A percentile compares a stretch with the other conserved stretches of the same genome.
phyloP scores from a whole-genome alignment of 2,329 filamentous ascomycete genomes.

The Rachicladosporium sp. region DNA sequence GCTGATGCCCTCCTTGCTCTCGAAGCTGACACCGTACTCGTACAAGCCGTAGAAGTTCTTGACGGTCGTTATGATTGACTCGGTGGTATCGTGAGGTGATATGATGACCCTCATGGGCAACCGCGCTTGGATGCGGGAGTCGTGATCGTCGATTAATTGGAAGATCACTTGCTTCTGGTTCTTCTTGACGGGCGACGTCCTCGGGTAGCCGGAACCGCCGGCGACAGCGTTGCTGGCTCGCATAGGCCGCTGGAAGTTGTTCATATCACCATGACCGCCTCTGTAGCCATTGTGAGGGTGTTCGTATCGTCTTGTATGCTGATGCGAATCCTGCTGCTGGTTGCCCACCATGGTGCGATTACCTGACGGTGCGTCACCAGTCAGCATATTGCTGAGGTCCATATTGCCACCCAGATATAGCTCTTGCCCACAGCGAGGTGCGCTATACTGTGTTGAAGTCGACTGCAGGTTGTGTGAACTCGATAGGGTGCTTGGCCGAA shows the following conservation, averaged over 20 bases:
- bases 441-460: no score
- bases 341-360: no score
- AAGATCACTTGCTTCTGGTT: constrained; percentile 64
- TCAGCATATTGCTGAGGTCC: background rate
- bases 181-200: constrained; percentile 21
- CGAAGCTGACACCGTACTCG: constrained; percentile 82
- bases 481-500: no score
- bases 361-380: no score
- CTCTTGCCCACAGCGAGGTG: no score
- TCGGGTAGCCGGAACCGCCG: constrained; percentile 11
- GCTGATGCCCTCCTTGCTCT: constrained; percentile 77
- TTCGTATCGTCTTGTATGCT: no score
- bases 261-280: no score
- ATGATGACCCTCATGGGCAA: constrained; percentile 83
- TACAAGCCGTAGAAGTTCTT: constrained; percentile 99
- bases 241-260: constrained; percentile 2
- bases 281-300: no score
- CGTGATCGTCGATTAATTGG: constrained; percentile 46
- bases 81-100: constrained; percentile 87
- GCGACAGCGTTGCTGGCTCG: constrained; percentile 8
- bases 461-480: no score
- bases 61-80: constrained; percentile 94
- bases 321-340: no score
- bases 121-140: constrained; percentile 41
- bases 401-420: background rate